Evolutionary conservation across 176 grass and related monocot genomes (phyloP), one percentile per base, ranked within the genome.

Genomic region (Aegilops umbellulata): DNA sequence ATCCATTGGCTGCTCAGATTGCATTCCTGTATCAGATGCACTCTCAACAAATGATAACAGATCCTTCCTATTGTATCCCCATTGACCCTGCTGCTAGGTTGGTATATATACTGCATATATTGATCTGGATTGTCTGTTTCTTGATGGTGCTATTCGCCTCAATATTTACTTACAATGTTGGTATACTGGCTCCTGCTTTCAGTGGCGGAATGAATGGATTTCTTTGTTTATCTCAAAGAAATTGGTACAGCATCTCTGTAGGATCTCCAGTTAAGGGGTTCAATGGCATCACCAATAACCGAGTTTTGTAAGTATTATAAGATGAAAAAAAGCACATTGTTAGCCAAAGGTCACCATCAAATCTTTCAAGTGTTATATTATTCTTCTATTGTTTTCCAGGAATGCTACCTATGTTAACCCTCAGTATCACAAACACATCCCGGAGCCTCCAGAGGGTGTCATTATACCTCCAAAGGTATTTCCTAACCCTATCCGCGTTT

Each of bases 191-290:
- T 22, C 24, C 25, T 15, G 36, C 20, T 55, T 81, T 84, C 87
- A 96, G 94, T 82, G 90, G 80, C 65, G 90, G 97, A 85, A 98
- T 98, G 97, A 98, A 98, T 85, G 97, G 97, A 69, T 98, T 89
- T 72, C 92, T 98, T 85, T 94, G 88, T 86, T 92, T 98, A 90
- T 91, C 84, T 69, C 84, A 91, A 81, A 91, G 94, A 81, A 98
- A 96, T 77, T 74, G 80, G 49, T 94, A 88, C 81, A 86, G 49
- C 25, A n/a, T 62, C 22, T 38, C 60, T 57, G 82, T 98, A 42
- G 57, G 41, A 80, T 88, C 94, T 85, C 94, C 92, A 76, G 68
- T 98, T 91, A 91, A 86, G 77, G 92, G 97, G 32, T 96, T 98
- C 71, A 90, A 79, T 86, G 47, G n/a, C 80, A 88, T 96, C 81